Conservation (phyloP, 108 stramenopile species). For the Skeletonema grethae region DNA sequence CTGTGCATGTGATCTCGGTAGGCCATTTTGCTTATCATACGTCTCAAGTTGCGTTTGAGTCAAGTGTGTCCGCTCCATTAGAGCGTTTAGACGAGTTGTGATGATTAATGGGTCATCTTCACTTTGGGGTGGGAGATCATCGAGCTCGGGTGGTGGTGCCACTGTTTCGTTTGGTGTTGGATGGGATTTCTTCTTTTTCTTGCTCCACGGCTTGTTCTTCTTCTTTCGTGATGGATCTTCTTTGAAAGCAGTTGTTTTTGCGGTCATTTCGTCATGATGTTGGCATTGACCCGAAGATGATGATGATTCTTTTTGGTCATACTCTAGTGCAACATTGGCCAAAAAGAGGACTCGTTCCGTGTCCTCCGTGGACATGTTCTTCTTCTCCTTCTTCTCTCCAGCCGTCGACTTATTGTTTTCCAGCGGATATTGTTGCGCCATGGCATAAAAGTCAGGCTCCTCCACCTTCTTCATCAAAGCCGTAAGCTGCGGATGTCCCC, state of each 20-base stretch:
- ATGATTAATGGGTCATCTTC: conserved; percentile 16
- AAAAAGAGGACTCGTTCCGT: no score
- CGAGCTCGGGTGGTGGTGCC: background rate
- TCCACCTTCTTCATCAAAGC: background rate
- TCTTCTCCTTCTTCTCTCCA: no score
- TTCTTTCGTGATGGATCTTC: background rate
- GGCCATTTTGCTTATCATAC: background rate
- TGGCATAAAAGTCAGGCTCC: background rate
- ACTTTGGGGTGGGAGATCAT: conserved; percentile 28
- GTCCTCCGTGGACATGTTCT: no score
- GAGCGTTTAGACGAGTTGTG: conserved; percentile 18
- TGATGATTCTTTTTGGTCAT: background rate
- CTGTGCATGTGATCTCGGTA: background rate
- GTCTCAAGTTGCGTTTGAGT: conserved; percentile 29
- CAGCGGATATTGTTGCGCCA: background rate
- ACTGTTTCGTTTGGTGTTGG: background rate
- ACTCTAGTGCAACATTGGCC: no score
- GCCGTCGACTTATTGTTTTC: background rate
- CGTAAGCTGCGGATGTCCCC: background rate
- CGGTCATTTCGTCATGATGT: background rate
- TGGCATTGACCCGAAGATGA: no score
- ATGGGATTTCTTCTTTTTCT: background rate
- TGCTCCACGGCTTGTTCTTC: background rate
- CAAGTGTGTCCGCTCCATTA: conserved; percentile 30
- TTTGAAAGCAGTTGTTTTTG: background rate